Conservation (phyloP, 306 rosid species). For the Datisca glomerata region DNA sequence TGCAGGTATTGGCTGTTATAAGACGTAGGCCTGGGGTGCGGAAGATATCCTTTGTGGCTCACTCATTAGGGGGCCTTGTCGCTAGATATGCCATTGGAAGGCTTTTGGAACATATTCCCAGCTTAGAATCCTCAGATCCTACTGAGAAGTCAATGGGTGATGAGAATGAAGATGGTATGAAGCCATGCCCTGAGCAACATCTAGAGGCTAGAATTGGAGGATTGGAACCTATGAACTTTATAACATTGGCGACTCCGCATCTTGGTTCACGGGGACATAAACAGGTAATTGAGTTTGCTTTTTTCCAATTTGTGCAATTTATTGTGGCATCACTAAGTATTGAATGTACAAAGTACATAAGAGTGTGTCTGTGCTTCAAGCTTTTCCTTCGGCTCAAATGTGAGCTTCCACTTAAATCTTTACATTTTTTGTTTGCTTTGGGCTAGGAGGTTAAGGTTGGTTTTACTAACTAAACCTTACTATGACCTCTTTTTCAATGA, state of each 20-base stretch:
- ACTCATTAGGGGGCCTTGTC: conserved; percentile 91
- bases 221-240: conserved; percentile 78
- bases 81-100: conserved; percentile 92
- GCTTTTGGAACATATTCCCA: conserved; percentile 37
- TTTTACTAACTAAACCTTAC: neutral
- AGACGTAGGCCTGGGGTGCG: conserved; percentile 49
- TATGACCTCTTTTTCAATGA: neutral
- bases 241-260: conserved; percentile 94
- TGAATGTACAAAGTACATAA: too few relatives aligned
- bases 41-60: conserved; percentile 91
- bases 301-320: too few relatives aligned
- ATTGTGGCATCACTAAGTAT: too few relatives aligned
- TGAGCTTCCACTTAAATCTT: too few relatives aligned
- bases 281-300: conserved; percentile 49
- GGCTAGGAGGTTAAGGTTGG: neutral
- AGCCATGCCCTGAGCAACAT: conserved; percentile 21
- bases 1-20: conserved; percentile 61
- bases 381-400: too few relatives aligned
- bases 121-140: conserved; percentile 19
- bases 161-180: conserved; percentile 27
- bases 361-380: too few relatives aligned
- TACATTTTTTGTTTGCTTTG: neutral
- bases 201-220: conserved; percentile 63
- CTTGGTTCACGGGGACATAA: conserved; percentile 85
- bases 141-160: conserved; percentile 16